These are phyloP conservation scores for Colletotrichum sidae DNA, from an alignment of 2,329 filamentous ascomycete species.

Conservation along the genomic window DNA sequence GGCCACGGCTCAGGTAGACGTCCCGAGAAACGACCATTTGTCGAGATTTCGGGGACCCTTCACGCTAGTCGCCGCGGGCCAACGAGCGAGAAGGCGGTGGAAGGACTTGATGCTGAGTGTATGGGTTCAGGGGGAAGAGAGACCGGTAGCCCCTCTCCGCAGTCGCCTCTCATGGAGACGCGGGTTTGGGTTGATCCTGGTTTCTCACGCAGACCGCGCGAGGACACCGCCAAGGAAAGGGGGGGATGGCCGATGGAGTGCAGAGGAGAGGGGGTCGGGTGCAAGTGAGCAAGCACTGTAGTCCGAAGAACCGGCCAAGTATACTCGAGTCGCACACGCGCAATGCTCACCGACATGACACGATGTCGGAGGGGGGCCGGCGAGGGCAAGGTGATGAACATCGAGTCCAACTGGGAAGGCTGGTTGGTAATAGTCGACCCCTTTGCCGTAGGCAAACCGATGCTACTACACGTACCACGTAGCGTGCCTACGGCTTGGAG, in stretches of 20 bases:
- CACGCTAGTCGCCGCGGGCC: slow-evolving; percentile 24
- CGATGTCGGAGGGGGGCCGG: not conserved
- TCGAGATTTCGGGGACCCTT: slow-evolving; percentile 19
- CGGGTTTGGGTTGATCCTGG: slow-evolving; percentile 32
- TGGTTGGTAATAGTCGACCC: too few species aligned
- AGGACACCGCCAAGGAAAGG: slow-evolving; percentile 14
- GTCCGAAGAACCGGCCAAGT: slow-evolving; percentile 29
- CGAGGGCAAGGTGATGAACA: not conserved
- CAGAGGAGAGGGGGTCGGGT: slow-evolving; percentile 1
- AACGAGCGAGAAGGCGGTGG: slow-evolving; percentile 16
- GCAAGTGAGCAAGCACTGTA: slow-evolving; percentile 20
- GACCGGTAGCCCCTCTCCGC: slow-evolving; percentile 32
- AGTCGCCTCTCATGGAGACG: slow-evolving; percentile 28
- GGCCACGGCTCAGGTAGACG: too few species aligned
- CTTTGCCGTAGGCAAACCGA: too few species aligned
- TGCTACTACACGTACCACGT: too few species aligned
- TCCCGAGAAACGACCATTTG: slow-evolving; percentile 4
- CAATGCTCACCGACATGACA: slow-evolving; percentile 9
- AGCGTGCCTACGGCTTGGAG: too few species aligned
- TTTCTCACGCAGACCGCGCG: slow-evolving; percentile 13
- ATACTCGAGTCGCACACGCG: slow-evolving; percentile 21
- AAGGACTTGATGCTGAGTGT: not conserved
- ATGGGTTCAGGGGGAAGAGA: slow-evolving; percentile 10
- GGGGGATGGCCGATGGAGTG: slow-evolving; percentile 10
- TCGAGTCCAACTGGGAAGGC: too few species aligned